These are phyloP conservation scores for Tetracentron sinense DNA, from an alignment of 164 flowering plant species.

Conservation along the genomic window DNA sequence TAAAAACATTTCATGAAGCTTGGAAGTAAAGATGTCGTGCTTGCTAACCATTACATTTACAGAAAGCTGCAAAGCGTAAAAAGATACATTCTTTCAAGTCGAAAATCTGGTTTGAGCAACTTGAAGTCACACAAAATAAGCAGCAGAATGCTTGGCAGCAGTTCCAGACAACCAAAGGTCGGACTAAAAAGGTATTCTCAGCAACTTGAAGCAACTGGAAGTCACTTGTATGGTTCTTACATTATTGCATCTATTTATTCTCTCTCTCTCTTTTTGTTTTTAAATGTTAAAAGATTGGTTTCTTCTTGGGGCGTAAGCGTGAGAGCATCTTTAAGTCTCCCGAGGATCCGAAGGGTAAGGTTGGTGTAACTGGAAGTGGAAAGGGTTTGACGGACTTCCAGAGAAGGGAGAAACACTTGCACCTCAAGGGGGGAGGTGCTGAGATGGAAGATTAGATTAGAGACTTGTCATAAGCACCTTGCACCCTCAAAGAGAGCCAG, in stretches of 20 bases:
- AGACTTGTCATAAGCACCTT: too few relatives aligned
- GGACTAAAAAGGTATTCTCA: slow-evolving; percentile 75
- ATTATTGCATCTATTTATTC: too few relatives aligned
- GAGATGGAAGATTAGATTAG: slow-evolving; percentile 65
- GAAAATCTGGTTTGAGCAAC: slow-evolving; percentile 79
- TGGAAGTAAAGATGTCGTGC: neutral
- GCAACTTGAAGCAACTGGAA: too few relatives aligned
- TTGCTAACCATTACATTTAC: slow-evolving; percentile 17
- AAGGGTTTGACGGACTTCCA: slow-evolving; percentile 96
- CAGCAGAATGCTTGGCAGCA: slow-evolving; percentile 99
- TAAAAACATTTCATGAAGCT: neutral
- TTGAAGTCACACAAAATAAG: slow-evolving; percentile 91
- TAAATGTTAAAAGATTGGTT: too few relatives aligned
- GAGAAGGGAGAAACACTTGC: slow-evolving; percentile 90
- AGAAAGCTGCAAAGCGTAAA: slow-evolving; percentile 94
- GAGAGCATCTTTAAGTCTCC: slow-evolving; percentile 99
- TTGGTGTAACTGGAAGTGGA: slow-evolving; percentile 96
- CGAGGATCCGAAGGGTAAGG: slow-evolving; percentile 93
- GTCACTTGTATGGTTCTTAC: too few relatives aligned
- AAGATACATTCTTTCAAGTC: slow-evolving; percentile 98
- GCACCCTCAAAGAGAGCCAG: too few relatives aligned
- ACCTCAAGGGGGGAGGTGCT: slow-evolving; percentile 68
- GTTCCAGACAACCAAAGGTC: slow-evolving; percentile 92
- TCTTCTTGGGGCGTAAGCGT: slow-evolving; percentile 89
- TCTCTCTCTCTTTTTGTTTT: too few relatives aligned